Evolutionary conservation across 2,329 filamentous ascomycete genomes (phyloP).

Genomic region (Pseudogymnoascus sp.): DNA sequence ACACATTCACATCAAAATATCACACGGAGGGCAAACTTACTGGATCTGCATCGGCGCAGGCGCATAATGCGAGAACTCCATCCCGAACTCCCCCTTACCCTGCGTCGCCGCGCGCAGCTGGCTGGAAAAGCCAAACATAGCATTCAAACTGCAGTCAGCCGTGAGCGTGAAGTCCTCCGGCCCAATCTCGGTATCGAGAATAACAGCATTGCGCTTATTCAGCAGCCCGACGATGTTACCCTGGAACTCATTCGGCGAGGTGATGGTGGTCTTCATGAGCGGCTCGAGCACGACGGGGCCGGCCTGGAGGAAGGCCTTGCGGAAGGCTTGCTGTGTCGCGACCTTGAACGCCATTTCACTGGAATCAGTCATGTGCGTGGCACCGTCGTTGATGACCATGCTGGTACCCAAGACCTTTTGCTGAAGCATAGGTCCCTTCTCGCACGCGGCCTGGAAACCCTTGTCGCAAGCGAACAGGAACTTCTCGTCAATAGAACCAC

Average conservation of each 20-base stretch:
- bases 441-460: constrained; percentile 76
- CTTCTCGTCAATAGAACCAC: constrained; percentile 90
- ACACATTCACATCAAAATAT: not conserved
- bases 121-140: constrained; percentile 95
- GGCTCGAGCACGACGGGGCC: constrained; percentile 85
- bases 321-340: constrained; percentile 93
- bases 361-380: constrained; percentile 95
- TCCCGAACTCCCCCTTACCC: constrained; percentile 96
- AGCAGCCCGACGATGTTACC: constrained; percentile 88
- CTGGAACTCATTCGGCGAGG: constrained; percentile 94
- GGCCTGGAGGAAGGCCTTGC: constrained; percentile 79
- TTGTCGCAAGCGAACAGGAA: constrained; percentile 92
- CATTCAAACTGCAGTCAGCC: constrained; percentile 87
- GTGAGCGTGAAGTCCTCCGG: constrained; percentile 88
- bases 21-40: constrained; percentile 45
- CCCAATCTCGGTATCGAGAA: constrained; percentile 91
- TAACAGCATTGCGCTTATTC: constrained; percentile 94
- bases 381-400: constrained; percentile 94
- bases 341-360: constrained; percentile 94
- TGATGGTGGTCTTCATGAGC: constrained; percentile 96
- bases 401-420: constrained; percentile 83
- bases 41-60: constrained; percentile 82
- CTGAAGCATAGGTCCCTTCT: constrained; percentile 83
- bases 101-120: constrained; percentile 89
- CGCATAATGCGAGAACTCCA: constrained; percentile 98